Conservation (phyloP, 305 asterid genomes). For the Solanum hybrid region DNA sequence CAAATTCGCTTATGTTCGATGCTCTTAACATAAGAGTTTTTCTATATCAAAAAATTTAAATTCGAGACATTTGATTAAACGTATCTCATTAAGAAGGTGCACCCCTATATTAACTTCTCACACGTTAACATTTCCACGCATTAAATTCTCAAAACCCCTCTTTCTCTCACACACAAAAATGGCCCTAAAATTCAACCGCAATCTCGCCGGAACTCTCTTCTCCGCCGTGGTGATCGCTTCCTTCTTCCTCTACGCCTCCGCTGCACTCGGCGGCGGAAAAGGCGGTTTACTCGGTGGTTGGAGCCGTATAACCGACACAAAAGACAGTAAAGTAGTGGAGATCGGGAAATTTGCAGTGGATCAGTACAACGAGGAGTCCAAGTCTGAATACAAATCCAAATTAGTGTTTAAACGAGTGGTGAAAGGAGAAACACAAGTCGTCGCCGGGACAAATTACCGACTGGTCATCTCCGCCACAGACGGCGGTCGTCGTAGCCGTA, state of each 20-base stretch:
- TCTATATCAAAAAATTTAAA: not conserved
- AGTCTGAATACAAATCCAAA: not conserved
- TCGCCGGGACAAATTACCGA: slow-evolving; percentile 33
- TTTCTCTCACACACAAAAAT: not conserved
- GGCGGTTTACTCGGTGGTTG: slow-evolving; percentile 6
- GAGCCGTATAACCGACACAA: slow-evolving; percentile 9
- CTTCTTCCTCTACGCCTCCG: not conserved
- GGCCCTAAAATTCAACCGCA: not conserved
- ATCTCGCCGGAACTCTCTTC: slow-evolving; percentile 5
- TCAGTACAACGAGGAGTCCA: slow-evolving; percentile 17
- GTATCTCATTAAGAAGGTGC: not conserved
- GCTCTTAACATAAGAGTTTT: not conserved
- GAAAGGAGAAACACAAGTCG: slow-evolving; percentile 34
- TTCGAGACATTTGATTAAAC: not conserved
- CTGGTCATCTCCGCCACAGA: slow-evolving; percentile 28
- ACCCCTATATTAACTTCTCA: not conserved
- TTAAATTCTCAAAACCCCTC: not conserved
- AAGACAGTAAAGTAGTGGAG: slow-evolving; percentile 16
- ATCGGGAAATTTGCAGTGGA: slow-evolving; percentile 25
- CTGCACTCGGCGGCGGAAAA: not conserved
- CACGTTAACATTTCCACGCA: not conserved
- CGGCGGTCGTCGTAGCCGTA: slow-evolving; percentile 2
- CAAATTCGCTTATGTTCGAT: too few relatives aligned
- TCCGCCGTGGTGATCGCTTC: not conserved
- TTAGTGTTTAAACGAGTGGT: slow-evolving; percentile 23